Percentiles rank a stretch among this genome's conserved stretches.
Conservation (phyloP, 2,329 filamentous ascomycete genomes). For the Phialocephala sp. region DNA sequence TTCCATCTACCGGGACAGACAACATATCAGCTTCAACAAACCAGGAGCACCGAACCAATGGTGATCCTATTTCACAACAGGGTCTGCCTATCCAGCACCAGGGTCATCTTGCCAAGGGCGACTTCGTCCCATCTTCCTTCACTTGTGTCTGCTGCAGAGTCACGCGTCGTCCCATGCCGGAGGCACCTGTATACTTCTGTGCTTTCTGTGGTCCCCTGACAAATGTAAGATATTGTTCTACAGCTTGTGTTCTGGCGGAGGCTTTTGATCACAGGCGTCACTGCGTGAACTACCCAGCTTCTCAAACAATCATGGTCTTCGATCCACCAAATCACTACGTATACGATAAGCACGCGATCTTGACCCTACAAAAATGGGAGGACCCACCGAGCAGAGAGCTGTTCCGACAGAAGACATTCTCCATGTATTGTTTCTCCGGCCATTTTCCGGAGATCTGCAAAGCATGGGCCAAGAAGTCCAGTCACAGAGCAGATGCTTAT, state of each 20-base stretch:
- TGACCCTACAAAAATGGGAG: not conserved
- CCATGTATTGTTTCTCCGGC: constrained; percentile 34
- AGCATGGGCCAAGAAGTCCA: constrained; percentile 30
- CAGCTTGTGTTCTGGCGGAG: constrained; percentile 36
- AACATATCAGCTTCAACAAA: not conserved
- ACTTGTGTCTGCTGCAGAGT: constrained; percentile 18
- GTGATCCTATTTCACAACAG: too few relatives aligned
- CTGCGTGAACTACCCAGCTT: constrained; percentile 26
- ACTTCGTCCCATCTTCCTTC: not conserved
- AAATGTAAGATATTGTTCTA: constrained; percentile 36
- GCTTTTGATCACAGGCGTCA: constrained; percentile 30
- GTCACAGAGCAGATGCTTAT: not conserved
- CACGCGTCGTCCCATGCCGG: constrained; percentile 9
- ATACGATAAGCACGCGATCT: constrained; percentile 8
- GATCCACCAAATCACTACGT: constrained; percentile 13
- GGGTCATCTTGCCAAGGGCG: not conserved
- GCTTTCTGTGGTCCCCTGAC: constrained; percentile 32
- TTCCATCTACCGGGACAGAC: not conserved
- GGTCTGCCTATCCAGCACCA: not conserved
- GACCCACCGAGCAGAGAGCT: constrained; percentile 14
- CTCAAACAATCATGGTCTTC: not conserved
- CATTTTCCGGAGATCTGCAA: constrained; percentile 32
- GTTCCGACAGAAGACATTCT: constrained; percentile 37
- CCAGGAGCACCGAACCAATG: too few relatives aligned
- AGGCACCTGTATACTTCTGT: constrained; percentile 31